Evolutionary conservation across 2,329 filamentous ascomycete genomes (phyloP).

Genomic region (Bertia moriformis): DNA sequence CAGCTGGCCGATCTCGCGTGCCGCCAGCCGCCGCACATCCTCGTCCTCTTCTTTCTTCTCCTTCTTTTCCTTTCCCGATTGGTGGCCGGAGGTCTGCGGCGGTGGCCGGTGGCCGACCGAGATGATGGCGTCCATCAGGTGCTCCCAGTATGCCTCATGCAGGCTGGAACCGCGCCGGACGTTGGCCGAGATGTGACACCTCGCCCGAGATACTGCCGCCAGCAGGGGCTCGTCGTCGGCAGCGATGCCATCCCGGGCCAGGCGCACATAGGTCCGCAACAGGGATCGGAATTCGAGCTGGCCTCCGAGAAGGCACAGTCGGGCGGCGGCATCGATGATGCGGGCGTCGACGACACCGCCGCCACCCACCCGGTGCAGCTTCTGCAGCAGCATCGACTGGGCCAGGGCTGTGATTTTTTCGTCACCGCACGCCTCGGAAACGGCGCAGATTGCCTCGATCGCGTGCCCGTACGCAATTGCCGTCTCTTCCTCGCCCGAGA

Average conservation of each 20-base stretch:
- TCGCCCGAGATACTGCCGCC: conserved; percentile 64
- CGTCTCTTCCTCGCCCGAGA: conserved; percentile 65
- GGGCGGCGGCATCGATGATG: conserved; percentile 71
- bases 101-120: conserved; percentile 87
- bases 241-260: conserved; percentile 59
- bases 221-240: conserved; percentile 55
- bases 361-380: conserved; percentile 71
- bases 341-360: conserved; percentile 70
- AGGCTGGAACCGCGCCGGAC: conserved; percentile 56
- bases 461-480: conserved; percentile 69
- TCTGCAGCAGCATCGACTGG: conserved; percentile 92
- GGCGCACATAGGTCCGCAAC: conserved; percentile 66
- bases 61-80: conserved; percentile 57
- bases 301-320: conserved; percentile 62
- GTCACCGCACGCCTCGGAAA: conserved; percentile 68
- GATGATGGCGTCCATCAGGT: conserved; percentile 74
- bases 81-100: no score
- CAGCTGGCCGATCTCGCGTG: conserved; percentile 74
- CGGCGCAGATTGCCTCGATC: conserved; percentile 84
- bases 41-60: no score
- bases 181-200: conserved; percentile 62
- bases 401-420: conserved; percentile 86
- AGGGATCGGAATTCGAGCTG: conserved; percentile 73
- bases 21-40: conserved; percentile 69
- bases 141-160: conserved; percentile 69